Conservation (phyloP, 257 asterid genomes). For the Galeopsis tetrahit region DNA sequence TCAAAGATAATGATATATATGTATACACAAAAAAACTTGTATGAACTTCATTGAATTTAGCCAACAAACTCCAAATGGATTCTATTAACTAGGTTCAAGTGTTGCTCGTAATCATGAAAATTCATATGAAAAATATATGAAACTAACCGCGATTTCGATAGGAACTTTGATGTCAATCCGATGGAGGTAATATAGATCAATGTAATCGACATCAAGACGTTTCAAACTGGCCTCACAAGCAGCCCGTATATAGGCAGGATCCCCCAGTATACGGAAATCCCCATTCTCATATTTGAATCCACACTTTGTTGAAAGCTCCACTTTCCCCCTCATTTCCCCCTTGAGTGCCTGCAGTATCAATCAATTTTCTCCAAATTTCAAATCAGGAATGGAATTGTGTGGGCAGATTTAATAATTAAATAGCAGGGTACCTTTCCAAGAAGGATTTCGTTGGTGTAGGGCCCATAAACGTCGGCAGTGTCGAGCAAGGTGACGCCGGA, state of each 20-base stretch:
- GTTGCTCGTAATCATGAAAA: too few relatives aligned
- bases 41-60: too few relatives aligned
- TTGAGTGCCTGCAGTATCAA: constrained; percentile 30
- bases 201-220: constrained; percentile 29
- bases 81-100: too few relatives aligned
- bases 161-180: constrained; percentile 32
- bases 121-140: too few relatives aligned
- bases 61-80: too few relatives aligned
- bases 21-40: too few relatives aligned
- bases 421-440: constrained; percentile 33
- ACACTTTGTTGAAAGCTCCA: constrained; percentile 38
- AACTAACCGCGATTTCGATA: constrained; percentile 36
- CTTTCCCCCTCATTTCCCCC: constrained; percentile 37
- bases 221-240: constrained; percentile 43
- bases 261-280: not conserved
- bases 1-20: too few relatives aligned
- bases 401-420: too few relatives aligned
- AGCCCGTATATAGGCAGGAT: constrained; percentile 33
- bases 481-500: constrained; percentile 37
- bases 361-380: not conserved
- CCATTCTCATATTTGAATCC: constrained; percentile 18
- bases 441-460: constrained; percentile 44
- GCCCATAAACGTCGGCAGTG: constrained; percentile 43
- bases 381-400: too few relatives aligned
- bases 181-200: constrained; percentile 24